Conservation (phyloP, 768 basidiomycete species). For the Tricholoma sp. region DNA sequence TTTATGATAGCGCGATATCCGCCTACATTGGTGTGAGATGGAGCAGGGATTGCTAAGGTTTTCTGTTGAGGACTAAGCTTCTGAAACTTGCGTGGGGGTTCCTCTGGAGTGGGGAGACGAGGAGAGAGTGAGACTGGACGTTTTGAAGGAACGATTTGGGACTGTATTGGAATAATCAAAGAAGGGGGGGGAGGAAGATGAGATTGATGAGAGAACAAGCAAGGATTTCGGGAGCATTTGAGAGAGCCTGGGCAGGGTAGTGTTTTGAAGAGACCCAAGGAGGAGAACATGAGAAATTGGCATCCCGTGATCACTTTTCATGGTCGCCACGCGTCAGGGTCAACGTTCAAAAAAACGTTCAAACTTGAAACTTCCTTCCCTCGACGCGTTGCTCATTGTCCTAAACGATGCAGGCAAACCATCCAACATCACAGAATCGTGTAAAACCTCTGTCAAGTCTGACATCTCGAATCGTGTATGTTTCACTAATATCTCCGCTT, state of each 20-base stretch:
- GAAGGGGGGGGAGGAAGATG: conserved; percentile 30
- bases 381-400: too few species aligned
- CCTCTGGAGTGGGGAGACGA: conserved; percentile 23
- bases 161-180: conserved; percentile 34
- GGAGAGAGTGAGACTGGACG: conserved; percentile 34
- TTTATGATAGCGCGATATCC: not conserved
- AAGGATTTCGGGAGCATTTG: conserved; percentile 45
- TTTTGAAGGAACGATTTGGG: conserved; percentile 42
- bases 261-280: conserved; percentile 49
- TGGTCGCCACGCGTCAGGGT: too few species aligned
- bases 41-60: conserved; percentile 38
- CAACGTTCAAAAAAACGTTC: too few species aligned
- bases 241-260: conserved; percentile 53
- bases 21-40: conserved; percentile 32
- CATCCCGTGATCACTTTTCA: too few species aligned
- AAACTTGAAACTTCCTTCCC: too few species aligned
- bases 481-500: conserved; percentile 4
- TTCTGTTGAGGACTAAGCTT: conserved; percentile 41
- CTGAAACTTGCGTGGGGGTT: conserved; percentile 64
- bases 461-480: conserved; percentile 25
- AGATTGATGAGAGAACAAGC: conserved; percentile 61
- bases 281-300: conserved; percentile 52
- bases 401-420: not conserved
- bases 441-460: conserved; percentile 6
- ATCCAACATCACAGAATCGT: conserved; percentile 1